A percentile compares a stretch with the other conserved stretches of the same genome.
These are phyloP conservation scores for Salisapilia sapeloensis DNA, from an alignment of 352 stramenopile species.

Conservation along the genomic window DNA sequence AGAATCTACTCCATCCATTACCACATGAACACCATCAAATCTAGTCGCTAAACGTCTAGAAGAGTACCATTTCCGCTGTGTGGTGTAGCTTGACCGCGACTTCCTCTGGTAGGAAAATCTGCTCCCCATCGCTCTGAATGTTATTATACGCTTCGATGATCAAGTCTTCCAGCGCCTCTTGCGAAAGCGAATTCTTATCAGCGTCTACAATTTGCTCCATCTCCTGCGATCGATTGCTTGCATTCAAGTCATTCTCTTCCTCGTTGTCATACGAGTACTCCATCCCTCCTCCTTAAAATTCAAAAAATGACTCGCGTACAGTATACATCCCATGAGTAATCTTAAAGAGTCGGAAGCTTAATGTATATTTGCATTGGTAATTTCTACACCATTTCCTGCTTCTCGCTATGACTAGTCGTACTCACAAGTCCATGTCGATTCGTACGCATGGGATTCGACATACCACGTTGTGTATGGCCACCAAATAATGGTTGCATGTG, in stretches of 20 bases:
- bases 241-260: too few species aligned
- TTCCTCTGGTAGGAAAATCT: conserved; percentile 53
- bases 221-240: too few species aligned
- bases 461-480: conserved; percentile 28
- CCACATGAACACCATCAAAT: too few species aligned
- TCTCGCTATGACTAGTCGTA: too few species aligned
- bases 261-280: background rate
- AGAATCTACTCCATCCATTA: too few species aligned
- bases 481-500: conserved; percentile 77
- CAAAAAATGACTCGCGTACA: background rate
- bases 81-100: conserved; percentile 46
- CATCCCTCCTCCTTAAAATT: background rate
- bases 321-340: background rate
- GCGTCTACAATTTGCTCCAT: too few species aligned
- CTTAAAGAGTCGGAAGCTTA: background rate
- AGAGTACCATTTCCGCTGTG: conserved; percentile 33
- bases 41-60: too few species aligned
- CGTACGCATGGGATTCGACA: too few species aligned
- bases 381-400: conserved; percentile 3
- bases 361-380: background rate
- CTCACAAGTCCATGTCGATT: too few species aligned
- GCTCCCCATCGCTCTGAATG: conserved; percentile 69
- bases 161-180: conserved; percentile 43
- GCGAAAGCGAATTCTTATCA: too few species aligned
- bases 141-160: conserved; percentile 71